Evolutionary conservation across 768 basidiomycete species (phyloP).

Genomic region (Russula emetica): DNA sequence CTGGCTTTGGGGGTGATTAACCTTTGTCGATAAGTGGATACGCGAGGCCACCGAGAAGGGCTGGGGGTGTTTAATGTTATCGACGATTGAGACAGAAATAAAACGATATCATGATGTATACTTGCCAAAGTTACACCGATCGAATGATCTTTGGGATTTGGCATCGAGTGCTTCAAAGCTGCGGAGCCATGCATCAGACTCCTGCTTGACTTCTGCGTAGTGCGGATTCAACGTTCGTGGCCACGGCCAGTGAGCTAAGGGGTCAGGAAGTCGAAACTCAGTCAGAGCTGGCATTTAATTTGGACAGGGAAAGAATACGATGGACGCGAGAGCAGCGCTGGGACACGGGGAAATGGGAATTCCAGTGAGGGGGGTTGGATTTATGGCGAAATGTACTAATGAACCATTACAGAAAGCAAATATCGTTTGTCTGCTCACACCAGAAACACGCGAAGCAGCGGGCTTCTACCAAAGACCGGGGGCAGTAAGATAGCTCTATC

Average conservation of each 20-base stretch:
- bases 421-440: neutral
- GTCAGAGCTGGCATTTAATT: neutral
- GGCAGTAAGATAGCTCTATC: neutral
- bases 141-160: slow-evolving; percentile 40
- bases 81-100: neutral
- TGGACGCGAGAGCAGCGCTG: neutral
- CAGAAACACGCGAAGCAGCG: too few relatives aligned
- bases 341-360: neutral
- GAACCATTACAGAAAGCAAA: neutral
- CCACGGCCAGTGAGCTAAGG: slow-evolving; percentile 45
- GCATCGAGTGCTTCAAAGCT: slow-evolving; percentile 37
- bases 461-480: neutral
- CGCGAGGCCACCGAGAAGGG: slow-evolving; percentile 39
- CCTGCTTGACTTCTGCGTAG: slow-evolving; percentile 36
- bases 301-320: neutral
- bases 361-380: neutral
- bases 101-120: neutral
- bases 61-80: slow-evolving; percentile 29
- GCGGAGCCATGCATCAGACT: slow-evolving; percentile 40
- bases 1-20: slow-evolving; percentile 17
- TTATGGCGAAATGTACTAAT: neutral
- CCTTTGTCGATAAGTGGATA: slow-evolving; percentile 38
- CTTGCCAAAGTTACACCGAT: slow-evolving; percentile 42
- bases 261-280: slow-evolving; percentile 38
- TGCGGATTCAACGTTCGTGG: slow-evolving; percentile 39